Evolutionary conservation across 164 flowering plant species (phyloP), one percentile per base, ranked within the genome.

Genomic region (Vitis rupestris): DNA sequence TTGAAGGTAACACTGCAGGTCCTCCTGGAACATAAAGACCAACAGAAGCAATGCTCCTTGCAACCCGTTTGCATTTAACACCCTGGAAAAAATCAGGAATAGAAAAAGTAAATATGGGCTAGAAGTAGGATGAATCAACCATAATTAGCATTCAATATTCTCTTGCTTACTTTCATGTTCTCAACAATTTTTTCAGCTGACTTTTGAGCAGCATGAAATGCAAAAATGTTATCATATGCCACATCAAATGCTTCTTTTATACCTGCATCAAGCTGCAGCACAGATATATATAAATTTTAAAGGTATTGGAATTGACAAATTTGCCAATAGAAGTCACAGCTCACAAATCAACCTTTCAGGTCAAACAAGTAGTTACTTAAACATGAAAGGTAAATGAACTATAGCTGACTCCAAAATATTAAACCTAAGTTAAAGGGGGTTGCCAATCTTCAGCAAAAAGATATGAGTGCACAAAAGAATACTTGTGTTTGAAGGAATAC

Each of bases 1-100:
- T 95, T 66, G 99, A 95, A 58, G 99, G 99, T 79, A 95, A 84
- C 70, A 95, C 96, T 63, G 99, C 98, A 84, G 97, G 91, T 49
- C 99, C 99, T 17, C 99, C 99, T 8, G 97, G 99, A 75, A 95
- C 99, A 79, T 91, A 95, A 65, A 95, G 92, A 74, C 99, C 99
- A 15, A 93, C 99, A 74, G 98, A 84, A 60, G 82, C 70, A 81
- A 93, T 95, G 77, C 93, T 75, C 75, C 99, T 82, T 55, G 98
- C 87, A 53, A 95, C 92, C 67, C 99, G 78, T 83, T 90, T 95
- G 80, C 99, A 93, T 80, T 74, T 83, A 61, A 95, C 98, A 76
- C 98, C 99, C 99, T 91, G 82, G 6, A 44, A 54, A 76, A 77
- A 69, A 68, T 55, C 51, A 27, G 15, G 12, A 50, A 59, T 23